These are phyloP conservation scores for Mycena vulgaris DNA, from an alignment of 768 basidiomycete genomes.

Conservation along the genomic window DNA sequence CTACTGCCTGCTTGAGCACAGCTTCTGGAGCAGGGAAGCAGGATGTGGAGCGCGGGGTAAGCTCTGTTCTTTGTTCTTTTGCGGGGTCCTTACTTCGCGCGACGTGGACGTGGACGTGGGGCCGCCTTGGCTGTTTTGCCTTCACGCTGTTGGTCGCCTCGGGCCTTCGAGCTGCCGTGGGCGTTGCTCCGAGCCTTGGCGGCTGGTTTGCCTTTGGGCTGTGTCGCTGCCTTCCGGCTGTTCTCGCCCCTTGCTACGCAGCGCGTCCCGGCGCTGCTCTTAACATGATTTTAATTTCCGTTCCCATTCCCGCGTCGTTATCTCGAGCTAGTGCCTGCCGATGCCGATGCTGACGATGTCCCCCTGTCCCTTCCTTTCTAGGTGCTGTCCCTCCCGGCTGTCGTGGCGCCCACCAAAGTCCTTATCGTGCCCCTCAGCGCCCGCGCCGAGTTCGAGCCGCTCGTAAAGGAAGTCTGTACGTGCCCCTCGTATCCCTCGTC, in stretches of 20 bases:
- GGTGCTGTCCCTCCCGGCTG: conserved; percentile 92
- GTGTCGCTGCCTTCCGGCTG: neutral
- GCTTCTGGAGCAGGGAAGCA: conserved; percentile 95
- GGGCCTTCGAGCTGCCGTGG: neutral
- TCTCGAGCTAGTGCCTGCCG: conserved; percentile 19
- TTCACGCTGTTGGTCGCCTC: conserved; percentile 4
- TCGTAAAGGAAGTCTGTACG: conserved; percentile 93
- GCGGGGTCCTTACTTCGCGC: conserved; percentile 26
- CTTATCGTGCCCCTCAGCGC: conserved; percentile 95
- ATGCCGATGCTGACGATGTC: conserved; percentile 35
- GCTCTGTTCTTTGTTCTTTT: conserved; percentile 48
- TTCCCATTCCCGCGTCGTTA: neutral
- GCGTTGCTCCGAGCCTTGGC: neutral
- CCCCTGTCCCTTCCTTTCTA: conserved; percentile 46
- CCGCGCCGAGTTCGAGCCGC: conserved; percentile 85
- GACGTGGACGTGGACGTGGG: neutral
- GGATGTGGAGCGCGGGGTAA: conserved; percentile 90
- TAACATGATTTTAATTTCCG: conserved; percentile 19
- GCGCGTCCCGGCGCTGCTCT: neutral
- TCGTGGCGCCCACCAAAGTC: conserved; percentile 96
- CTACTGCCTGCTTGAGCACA: conserved; percentile 94
- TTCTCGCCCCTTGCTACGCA: neutral
- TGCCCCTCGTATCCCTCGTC: conserved; percentile 42
- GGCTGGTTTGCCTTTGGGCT: conserved; percentile 12
- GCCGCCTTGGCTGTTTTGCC: conserved; percentile 15